Conservation (phyloP, 768 basidiomycete species). For the Russula foetens region DNA sequence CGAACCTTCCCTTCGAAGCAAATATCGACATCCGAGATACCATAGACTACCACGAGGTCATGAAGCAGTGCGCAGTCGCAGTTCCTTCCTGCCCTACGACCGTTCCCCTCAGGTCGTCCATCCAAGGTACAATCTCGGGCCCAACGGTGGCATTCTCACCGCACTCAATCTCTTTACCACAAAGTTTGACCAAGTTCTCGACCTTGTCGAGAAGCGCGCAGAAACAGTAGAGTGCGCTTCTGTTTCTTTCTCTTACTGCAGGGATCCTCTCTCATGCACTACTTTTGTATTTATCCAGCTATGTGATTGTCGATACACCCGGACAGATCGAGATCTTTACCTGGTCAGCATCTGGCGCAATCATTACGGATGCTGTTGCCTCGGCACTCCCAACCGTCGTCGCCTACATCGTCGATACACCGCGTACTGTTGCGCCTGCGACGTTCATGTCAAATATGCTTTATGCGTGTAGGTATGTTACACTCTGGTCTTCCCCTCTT, state of each 20-base stretch:
- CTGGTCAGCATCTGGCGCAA: conserved; percentile 98
- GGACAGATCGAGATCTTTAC: conserved; percentile 99
- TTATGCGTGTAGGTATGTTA: conserved; percentile 85
- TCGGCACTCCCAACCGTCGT: conserved; percentile 90
- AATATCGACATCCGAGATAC: conserved; percentile 99
- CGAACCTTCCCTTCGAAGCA: conserved; percentile 84
- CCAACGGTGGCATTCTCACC: conserved; percentile 96
- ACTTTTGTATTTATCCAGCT: conserved; percentile 39
- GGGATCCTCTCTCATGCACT: neutral
- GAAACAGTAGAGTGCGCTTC: conserved; percentile 74
- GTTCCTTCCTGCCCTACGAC: conserved; percentile 4
- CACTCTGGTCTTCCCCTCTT: neutral
- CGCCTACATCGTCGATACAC: conserved; percentile 97
- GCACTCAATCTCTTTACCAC: conserved; percentile 97
- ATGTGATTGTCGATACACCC: conserved; percentile 93
- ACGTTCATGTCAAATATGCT: conserved; percentile 99
- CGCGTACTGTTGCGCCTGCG: conserved; percentile 85
- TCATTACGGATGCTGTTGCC: conserved; percentile 96
- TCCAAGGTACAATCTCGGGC: conserved; percentile 90
- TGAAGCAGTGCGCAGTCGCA: conserved; percentile 86
- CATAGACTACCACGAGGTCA: conserved; percentile 94
- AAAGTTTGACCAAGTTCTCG: conserved; percentile 95
- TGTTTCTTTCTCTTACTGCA: neutral
- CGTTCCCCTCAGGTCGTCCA: conserved; percentile 1
- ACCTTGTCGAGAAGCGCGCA: conserved; percentile 83